Percentiles rank a stretch among this genome's conserved stretches.
These are phyloP conservation scores for Leccinellum rugosiceps DNA, from an alignment of 768 basidiomycete species.

Conservation along the genomic window DNA sequence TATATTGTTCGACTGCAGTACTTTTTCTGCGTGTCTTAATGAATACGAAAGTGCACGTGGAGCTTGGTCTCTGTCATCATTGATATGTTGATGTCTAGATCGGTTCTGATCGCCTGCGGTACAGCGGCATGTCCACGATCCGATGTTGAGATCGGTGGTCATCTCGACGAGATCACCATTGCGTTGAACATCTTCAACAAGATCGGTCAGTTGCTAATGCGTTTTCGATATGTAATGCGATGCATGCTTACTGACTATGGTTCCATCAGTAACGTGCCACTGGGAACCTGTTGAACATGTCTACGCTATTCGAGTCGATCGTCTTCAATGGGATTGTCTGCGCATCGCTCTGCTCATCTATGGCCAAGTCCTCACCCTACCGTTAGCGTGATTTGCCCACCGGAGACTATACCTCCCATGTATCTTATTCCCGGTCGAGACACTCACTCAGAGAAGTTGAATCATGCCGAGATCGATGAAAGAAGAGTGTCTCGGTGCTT, in stretches of 20 bases:
- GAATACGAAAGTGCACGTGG: conserved; percentile 39
- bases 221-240: not conserved
- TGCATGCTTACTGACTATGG: conserved; percentile 15
- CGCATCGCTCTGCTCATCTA: conserved; percentile 43
- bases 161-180: conserved; percentile 45
- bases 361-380: too few relatives aligned
- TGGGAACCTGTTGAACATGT: conserved; percentile 45
- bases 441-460: too few relatives aligned
- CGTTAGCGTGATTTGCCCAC: too few relatives aligned
- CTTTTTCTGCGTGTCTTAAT: conserved; percentile 45
- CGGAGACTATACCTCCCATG: too few relatives aligned
- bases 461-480: too few relatives aligned
- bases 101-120: not conserved
- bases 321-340: conserved; percentile 52
- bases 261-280: conserved; percentile 50
- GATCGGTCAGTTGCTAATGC: conserved; percentile 36
- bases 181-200: conserved; percentile 49
- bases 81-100: not conserved
- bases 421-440: too few relatives aligned
- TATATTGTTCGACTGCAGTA: conserved; percentile 32
- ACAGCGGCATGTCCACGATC: not conserved
- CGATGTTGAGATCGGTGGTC: conserved; percentile 29
- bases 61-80: not conserved
- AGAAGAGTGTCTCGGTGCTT: too few relatives aligned
- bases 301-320: conserved; percentile 51